phyloP scores from a whole-genome alignment of 108 stramenopile species.

The Chaetoceros muelleri region DNA sequence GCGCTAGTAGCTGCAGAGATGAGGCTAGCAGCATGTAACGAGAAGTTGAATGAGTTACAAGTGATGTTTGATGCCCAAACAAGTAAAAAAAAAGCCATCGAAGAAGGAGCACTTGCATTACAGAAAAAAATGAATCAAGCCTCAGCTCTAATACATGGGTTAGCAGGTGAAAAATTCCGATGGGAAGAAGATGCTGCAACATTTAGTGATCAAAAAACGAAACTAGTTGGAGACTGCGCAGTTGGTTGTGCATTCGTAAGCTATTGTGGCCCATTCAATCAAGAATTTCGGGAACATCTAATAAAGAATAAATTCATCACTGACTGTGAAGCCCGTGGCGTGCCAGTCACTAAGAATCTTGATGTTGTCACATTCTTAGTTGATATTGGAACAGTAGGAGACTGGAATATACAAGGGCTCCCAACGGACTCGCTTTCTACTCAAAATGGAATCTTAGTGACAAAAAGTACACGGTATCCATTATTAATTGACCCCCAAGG shows the following conservation, averaged over 20 bases:
- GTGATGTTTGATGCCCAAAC: slow-evolving; percentile 76
- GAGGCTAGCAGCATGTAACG: slow-evolving; percentile 53
- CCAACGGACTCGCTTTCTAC: slow-evolving; percentile 83
- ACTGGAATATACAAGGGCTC: slow-evolving; percentile 85
- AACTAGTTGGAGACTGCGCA: slow-evolving; percentile 85
- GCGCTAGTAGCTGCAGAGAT: slow-evolving; percentile 64
- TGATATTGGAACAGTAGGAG: slow-evolving; percentile 79
- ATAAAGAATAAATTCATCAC: slow-evolving; percentile 71
- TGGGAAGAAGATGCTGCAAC: slow-evolving; percentile 87
- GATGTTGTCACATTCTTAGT: slow-evolving; percentile 79
- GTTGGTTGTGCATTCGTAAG: slow-evolving; percentile 81
- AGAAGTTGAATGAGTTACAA: slow-evolving; percentile 60
- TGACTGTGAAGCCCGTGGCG: slow-evolving; percentile 63
- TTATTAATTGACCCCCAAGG: slow-evolving; percentile 88
- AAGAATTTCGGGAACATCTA: slow-evolving; percentile 71
- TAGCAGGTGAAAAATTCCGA: slow-evolving; percentile 72
- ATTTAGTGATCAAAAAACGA: slow-evolving; percentile 72
- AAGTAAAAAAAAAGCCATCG: slow-evolving; percentile 57
- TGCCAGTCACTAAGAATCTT: slow-evolving; percentile 72
- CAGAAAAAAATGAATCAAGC: slow-evolving; percentile 87
- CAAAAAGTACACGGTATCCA: slow-evolving; percentile 76
- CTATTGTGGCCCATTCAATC: slow-evolving; percentile 91
- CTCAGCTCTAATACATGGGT: slow-evolving; percentile 69
- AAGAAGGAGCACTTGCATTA: slow-evolving; percentile 65
- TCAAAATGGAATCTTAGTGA: slow-evolving; percentile 89